Evolutionary conservation across 257 asterid species (phyloP), one percentile per base, ranked within the genome.

Genomic region (Solanum tarijense): DNA sequence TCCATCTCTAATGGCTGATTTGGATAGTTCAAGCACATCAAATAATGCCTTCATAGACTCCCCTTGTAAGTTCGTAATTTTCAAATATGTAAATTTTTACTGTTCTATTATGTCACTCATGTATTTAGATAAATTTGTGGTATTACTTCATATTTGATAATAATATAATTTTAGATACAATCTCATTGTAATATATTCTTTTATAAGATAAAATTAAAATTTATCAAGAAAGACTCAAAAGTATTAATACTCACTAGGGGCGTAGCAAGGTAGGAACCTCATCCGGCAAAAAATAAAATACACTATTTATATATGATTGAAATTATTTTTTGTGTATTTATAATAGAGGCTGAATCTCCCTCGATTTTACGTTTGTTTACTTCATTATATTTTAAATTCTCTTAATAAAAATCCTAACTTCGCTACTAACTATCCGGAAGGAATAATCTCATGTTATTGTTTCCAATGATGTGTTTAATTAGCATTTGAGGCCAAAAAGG

Each of bases 1-100:
- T 81, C 48, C 48, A 46, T 65, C 73, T 66, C 31, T 12, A 20
- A 89, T 89, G 90, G 90, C 89, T 25, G 83, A 86, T 58, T 32
- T 34, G 46, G 89, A 86, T 41, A 32, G 52, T 14, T 62, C 87
- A 27, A 66, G 86, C 32, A 73, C 89, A 39, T 36, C 89, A 21
- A 27, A 74, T 86, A 55, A 87, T 29, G 23, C 71, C 39, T 60
- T 48, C 27, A 38, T 52, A 41, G 62, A 83, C n/a, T 86, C 86
- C 7, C 34, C 25, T 52, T 1, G 48, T 41, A 41, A 41, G 48
- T 41, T 46, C 20, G 1, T 46, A 46, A 46, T 46, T 46, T 46
- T 46, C 7, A 46, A 46, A 46, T 1, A 46, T 1, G 16, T 46
- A 46, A 46, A 46, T 46, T 46, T 46, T 46, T 13, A 14, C 58